Evolutionary conservation across 345 rosid genomes (phyloP).

Genomic region (Camelina hispida): DNA sequence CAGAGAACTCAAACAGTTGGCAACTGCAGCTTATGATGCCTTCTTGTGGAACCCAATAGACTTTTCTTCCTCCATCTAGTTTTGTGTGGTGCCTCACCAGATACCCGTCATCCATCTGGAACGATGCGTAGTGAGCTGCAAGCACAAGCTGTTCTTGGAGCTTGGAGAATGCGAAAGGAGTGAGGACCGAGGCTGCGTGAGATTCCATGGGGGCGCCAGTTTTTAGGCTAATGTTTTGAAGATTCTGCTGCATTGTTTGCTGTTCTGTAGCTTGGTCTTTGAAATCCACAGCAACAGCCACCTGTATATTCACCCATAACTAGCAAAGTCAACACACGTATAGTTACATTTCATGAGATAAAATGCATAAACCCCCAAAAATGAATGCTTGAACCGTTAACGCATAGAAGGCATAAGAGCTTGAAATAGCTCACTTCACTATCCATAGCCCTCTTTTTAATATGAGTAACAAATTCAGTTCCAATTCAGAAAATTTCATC

Average conservation of each 20-base stretch:
- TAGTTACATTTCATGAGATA: not conserved
- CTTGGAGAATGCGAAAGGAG: conserved; percentile 93
- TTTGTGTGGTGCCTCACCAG: conserved; percentile 95
- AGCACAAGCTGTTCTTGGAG: conserved; percentile 96
- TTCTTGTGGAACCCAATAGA: conserved; percentile 86
- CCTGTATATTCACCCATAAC: conserved; percentile 49
- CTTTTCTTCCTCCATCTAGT: conserved; percentile 90
- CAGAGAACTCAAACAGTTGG: conserved; percentile 94
- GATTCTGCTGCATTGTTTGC: conserved; percentile 95
- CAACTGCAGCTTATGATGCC: conserved; percentile 94
- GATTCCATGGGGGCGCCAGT: conserved; percentile 98
- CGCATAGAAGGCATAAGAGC: conserved; percentile 9
- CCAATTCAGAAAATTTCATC: conserved; percentile 9
- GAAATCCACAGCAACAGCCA: conserved; percentile 82
- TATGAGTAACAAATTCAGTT: conserved; percentile 10
- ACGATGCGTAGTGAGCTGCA: conserved; percentile 95
- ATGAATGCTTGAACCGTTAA: not conserved
- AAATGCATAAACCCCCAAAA: not conserved
- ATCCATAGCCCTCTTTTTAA: conserved; percentile 8
- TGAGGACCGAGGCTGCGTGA: conserved; percentile 82
- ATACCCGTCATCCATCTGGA: conserved; percentile 81
- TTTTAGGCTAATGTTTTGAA: conserved; percentile 83
- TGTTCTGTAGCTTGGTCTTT: conserved; percentile 98
- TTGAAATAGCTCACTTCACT: conserved; percentile 10
- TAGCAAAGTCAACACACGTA: not conserved